Evolutionary conservation across 305 asterid genomes (phyloP).

Genomic region (Andrographis paniculata): DNA sequence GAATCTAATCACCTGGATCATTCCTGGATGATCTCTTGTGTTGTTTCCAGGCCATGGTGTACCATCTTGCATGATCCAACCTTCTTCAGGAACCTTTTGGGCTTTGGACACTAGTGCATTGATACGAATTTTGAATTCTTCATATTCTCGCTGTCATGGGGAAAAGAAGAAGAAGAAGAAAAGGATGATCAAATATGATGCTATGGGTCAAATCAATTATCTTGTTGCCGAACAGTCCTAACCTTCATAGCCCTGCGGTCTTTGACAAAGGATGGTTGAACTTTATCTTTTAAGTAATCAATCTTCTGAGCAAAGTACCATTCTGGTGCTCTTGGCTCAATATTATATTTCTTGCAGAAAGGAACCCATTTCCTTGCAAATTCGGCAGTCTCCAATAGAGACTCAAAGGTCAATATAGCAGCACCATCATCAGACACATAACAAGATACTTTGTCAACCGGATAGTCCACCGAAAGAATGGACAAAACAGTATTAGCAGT

Average conservation of each 20-base stretch:
- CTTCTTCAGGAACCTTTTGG: slow-evolving; percentile 91
- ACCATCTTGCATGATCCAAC: slow-evolving; percentile 99
- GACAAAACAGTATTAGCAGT: slow-evolving; percentile 97
- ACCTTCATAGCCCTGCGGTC: slow-evolving; percentile 99
- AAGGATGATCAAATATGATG: slow-evolving; percentile 17
- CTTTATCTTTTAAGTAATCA: slow-evolving; percentile 92
- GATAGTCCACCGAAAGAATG: slow-evolving; percentile 97
- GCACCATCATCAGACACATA: slow-evolving; percentile 99
- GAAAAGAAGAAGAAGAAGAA: slow-evolving; percentile 21
- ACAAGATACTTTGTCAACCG: slow-evolving; percentile 96
- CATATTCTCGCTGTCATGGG: slow-evolving; percentile 79
- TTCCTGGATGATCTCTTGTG: slow-evolving; percentile 98
- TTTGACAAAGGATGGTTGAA: slow-evolving; percentile 90
- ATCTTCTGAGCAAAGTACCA: slow-evolving; percentile 94
- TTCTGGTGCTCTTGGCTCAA: slow-evolving; percentile 99
- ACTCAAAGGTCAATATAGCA: slow-evolving; percentile 94
- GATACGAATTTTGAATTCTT: slow-evolving; percentile 89
- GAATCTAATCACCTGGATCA: slow-evolving; percentile 66
- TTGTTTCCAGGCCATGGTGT: slow-evolving; percentile 99
- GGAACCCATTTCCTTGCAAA: slow-evolving; percentile 99
- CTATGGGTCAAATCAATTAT: slow-evolving; percentile 8
- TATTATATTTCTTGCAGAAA: slow-evolving; percentile 76
- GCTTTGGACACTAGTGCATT: slow-evolving; percentile 91
- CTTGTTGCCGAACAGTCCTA: slow-evolving; percentile 6
- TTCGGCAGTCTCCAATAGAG: slow-evolving; percentile 94